Evolutionary conservation across 768 basidiomycete genomes (phyloP), one percentile per base, ranked within the genome.

Genomic region (Lactifluus piperatus): DNA sequence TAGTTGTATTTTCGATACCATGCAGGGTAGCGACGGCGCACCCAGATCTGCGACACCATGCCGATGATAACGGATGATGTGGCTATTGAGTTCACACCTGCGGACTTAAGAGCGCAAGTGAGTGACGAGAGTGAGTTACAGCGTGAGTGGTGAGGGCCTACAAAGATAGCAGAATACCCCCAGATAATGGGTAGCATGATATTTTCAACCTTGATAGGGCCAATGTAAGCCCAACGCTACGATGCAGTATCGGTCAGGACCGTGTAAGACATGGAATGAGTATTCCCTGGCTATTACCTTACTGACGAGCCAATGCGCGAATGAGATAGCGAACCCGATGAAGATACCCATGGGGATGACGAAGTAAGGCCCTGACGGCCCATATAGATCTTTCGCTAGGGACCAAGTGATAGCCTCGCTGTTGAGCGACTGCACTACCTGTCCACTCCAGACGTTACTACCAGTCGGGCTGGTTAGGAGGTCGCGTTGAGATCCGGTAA

Each of bases 1-100:
- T 84, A 85, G 66, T 86, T 85, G 68, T 84, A 84, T 64, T 75
- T 74, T 65, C 79, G 78, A 70, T 84, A 88, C 85, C 84, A 88
- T 14, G 77, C 62, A 10, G 64, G 64, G 32, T 63, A 52, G 52
- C 60, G 60, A 32, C 52, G 51, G 20, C 64, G 54, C 29, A 63
- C 22, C 64, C 64, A 65, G 34, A 79, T 66, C 56, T 86, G 85
- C 1, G 85, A 85, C 37, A 78, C 61, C 57, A 86, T 65, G 32
- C 77, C 84, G 32, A 60, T 52, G 14, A 84, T 68, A 54, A 80
- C 69, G 52, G 82, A 75, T 4, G 78, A 77, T 2, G 74, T 73
- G 51, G 77, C 62, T 1, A 75, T 71, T 0, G 83, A 84, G 66
- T 76, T 85, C 59, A 82, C 76, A 18, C 84, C 84, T n/a, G 69